phyloP scores from a whole-genome alignment of 345 rosid genomes.

The Bretschneidera sinensis region DNA sequence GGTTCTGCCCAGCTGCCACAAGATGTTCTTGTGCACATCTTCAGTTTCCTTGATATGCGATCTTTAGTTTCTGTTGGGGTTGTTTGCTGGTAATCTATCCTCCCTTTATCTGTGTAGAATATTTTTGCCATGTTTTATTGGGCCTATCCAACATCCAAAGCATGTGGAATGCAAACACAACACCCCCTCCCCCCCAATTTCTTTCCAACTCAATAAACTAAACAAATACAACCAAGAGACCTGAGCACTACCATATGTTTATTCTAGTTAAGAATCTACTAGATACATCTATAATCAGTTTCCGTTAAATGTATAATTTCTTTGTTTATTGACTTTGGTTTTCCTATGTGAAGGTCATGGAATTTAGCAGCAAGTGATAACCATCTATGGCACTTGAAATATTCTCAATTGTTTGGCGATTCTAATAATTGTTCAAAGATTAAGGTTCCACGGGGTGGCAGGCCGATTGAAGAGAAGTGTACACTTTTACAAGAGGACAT shows the following conservation, averaged over 20 bases:
- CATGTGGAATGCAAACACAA: no score
- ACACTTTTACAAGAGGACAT: background rate
- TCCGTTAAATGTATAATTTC: background rate
- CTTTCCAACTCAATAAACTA: no score
- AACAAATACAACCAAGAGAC: no score
- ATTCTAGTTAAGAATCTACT: no score
- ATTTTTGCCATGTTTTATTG: no score
- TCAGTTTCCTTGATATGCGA: slow-evolving; percentile 57
- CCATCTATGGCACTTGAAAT: slow-evolving; percentile 53
- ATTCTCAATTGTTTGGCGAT: slow-evolving; percentile 29
- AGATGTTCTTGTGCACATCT: slow-evolving; percentile 61
- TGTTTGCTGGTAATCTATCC: slow-evolving; percentile 56
- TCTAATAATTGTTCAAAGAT: slow-evolving; percentile 14
- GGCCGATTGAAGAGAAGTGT: background rate
- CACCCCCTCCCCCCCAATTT: no score
- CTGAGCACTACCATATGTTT: no score
- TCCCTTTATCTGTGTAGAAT: slow-evolving; percentile 1
- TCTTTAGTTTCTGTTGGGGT: slow-evolving; percentile 52
- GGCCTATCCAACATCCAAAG: no score
- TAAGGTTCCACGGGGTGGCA: slow-evolving; percentile 1
- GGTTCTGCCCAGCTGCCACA: slow-evolving; percentile 59
- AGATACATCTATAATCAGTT: background rate
- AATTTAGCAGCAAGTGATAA: slow-evolving; percentile 54
- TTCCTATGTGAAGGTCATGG: slow-evolving; percentile 64
- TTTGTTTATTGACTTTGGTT: slow-evolving; percentile 12